Evolutionary conservation across 2,329 filamentous ascomycete species (phyloP).

Genomic region (Pseudopithomyces chartarum): DNA sequence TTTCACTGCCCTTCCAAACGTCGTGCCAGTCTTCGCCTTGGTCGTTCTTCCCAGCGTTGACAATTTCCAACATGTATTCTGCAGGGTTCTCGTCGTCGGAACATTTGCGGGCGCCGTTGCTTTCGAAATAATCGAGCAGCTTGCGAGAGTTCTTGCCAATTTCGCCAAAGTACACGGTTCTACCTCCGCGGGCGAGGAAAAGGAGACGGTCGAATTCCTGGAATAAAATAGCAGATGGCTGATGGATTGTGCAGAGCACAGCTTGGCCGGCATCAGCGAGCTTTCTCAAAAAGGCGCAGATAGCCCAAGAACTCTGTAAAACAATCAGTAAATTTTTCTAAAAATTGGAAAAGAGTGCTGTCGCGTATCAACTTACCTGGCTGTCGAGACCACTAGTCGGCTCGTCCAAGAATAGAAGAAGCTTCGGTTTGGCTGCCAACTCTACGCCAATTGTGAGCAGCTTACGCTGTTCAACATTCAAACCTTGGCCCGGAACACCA

Average conservation of each 20-base stretch:
- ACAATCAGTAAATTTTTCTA: not conserved
- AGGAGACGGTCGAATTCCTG: slow-evolving; percentile 83
- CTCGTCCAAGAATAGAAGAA: slow-evolving; percentile 57
- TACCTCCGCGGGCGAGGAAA: slow-evolving; percentile 76
- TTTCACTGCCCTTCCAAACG: slow-evolving; percentile 43
- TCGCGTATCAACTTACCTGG: slow-evolving; percentile 3
- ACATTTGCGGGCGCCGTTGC: slow-evolving; percentile 68
- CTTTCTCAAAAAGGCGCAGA: slow-evolving; percentile 83
- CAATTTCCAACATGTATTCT: slow-evolving; percentile 71
- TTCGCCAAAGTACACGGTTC: slow-evolving; percentile 79
- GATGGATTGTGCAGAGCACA: slow-evolving; percentile 92
- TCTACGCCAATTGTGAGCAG: slow-evolving; percentile 64
- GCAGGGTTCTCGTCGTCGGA: slow-evolving; percentile 72
- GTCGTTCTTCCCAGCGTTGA: slow-evolving; percentile 36
- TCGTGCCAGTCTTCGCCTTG: slow-evolving; percentile 46
- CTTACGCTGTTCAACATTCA: slow-evolving; percentile 66
- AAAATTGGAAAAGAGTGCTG: not conserved
- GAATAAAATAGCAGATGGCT: slow-evolving; percentile 90
- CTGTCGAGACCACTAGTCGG: slow-evolving; percentile 80
- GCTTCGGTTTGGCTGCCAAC: slow-evolving; percentile 38
- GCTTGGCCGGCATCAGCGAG: slow-evolving; percentile 79
- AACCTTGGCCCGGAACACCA: slow-evolving; percentile 65
- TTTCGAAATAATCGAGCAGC: slow-evolving; percentile 74
- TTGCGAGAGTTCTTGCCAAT: slow-evolving; percentile 70
- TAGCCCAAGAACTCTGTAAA: slow-evolving; percentile 54